These are phyloP conservation scores for Trichoderma endophyticum DNA, from an alignment of 2,329 filamentous ascomycete genomes.

Conservation along the genomic window DNA sequence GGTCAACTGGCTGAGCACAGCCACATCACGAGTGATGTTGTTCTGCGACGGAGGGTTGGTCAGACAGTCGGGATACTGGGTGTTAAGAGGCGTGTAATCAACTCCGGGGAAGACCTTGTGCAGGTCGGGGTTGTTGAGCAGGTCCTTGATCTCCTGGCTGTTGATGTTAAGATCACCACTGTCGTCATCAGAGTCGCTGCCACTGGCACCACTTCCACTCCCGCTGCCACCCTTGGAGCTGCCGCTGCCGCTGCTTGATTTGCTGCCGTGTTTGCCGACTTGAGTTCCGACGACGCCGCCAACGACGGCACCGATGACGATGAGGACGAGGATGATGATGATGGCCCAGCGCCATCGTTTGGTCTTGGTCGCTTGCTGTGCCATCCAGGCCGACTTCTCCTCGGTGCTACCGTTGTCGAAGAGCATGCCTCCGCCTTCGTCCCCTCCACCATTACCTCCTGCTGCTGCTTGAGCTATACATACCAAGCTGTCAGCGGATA, in stretches of 20 bases:
- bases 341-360: slow-evolving; percentile 71
- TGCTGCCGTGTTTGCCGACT: slow-evolving; percentile 49
- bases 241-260: slow-evolving; percentile 31
- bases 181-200: slow-evolving; percentile 57
- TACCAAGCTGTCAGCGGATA: neutral
- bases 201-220: slow-evolving; percentile 37
- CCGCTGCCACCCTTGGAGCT: slow-evolving; percentile 22
- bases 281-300: slow-evolving; percentile 73
- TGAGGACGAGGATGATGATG: slow-evolving; percentile 57
- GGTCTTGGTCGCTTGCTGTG: slow-evolving; percentile 48
- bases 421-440: slow-evolving; percentile 18
- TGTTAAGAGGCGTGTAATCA: slow-evolving; percentile 90
- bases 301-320: slow-evolving; percentile 68
- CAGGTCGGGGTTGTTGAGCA: slow-evolving; percentile 76
- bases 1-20: slow-evolving; percentile 84
- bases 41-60: slow-evolving; percentile 80
- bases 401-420: slow-evolving; percentile 13
- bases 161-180: slow-evolving; percentile 72
- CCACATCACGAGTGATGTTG: slow-evolving; percentile 88
- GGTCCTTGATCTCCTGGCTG: slow-evolving; percentile 72
- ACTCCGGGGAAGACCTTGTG: slow-evolving; percentile 95
- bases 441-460: neutral
- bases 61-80: slow-evolving; percentile 83
- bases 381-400: slow-evolving; percentile 23
- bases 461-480: slow-evolving; percentile 1